Conservation (phyloP, 2,329 filamentous ascomycete genomes). For the Arthrobotrys sphaeroides region DNA sequence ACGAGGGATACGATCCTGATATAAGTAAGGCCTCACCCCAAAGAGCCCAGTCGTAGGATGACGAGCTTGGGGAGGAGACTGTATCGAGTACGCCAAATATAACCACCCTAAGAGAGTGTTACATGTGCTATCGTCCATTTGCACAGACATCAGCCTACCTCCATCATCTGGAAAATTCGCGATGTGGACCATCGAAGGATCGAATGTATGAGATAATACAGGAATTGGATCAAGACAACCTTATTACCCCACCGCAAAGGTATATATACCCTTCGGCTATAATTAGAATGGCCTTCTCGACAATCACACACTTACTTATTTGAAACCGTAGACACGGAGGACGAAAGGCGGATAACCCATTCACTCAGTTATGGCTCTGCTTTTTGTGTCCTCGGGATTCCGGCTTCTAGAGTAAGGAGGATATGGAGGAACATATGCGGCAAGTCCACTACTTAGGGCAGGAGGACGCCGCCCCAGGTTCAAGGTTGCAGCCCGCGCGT, state of each 20-base stretch:
- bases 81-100: neutral
- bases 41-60: neutral
- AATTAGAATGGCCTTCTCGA: no score
- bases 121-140: neutral
- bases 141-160: neutral
- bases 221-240: neutral
- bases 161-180: neutral
- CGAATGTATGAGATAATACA: neutral
- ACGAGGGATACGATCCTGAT: neutral
- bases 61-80: neutral
- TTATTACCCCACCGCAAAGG: neutral
- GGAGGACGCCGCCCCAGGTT: neutral
- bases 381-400: neutral
- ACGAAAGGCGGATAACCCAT: no score
- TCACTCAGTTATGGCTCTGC: neutral
- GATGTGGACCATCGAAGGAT: neutral
- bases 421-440: neutral
- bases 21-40: neutral
- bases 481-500: neutral
- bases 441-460: neutral
- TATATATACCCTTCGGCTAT: neutral
- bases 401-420: neutral
- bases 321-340: neutral
- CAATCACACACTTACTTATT: no score
- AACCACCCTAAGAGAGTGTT: neutral